These are phyloP conservation scores for Magnolia officinalis DNA, from an alignment of 164 flowering plant genomes.

Conservation along the genomic window DNA sequence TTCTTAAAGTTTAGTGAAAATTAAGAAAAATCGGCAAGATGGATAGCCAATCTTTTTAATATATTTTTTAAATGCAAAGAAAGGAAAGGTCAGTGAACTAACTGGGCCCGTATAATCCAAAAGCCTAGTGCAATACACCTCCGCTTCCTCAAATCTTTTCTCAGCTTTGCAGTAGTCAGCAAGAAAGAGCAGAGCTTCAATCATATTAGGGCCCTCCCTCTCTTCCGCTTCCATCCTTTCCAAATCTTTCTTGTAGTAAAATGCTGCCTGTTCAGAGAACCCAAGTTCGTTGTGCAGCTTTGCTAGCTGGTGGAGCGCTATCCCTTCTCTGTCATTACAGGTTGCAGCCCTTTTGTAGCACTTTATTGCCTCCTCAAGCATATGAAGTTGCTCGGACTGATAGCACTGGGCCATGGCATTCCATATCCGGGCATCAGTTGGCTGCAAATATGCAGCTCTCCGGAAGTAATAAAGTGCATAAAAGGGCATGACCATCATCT, in stretches of 20 bases:
- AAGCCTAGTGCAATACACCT: conserved; percentile 83
- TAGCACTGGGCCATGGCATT: conserved; percentile 98
- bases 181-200: conserved; percentile 81
- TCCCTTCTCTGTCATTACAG: conserved; percentile 86
- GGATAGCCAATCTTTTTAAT: neutral
- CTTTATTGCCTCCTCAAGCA: conserved; percentile 94
- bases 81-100: conserved; percentile 30
- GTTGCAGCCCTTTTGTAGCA: conserved; percentile 81
- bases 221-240: conserved; percentile 95
- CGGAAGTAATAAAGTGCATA: conserved; percentile 89
- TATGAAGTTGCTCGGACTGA: conserved; percentile 77
- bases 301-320: conserved; percentile 83
- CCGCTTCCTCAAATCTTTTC: conserved; percentile 79
- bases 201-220: conserved; percentile 88
- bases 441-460: conserved; percentile 84
- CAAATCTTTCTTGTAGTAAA: conserved; percentile 82
- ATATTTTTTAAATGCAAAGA: neutral
- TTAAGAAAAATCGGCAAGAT: neutral
- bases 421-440: conserved; percentile 88
- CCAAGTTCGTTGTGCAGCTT: conserved; percentile 78
- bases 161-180: conserved; percentile 59
- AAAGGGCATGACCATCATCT: conserved; percentile 93
- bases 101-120: conserved; percentile 92
- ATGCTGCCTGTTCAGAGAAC: conserved; percentile 80
- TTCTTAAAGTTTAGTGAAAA: neutral